Percentiles rank a stretch among this genome's conserved stretches.
Conservation (phyloP, 441 rosid species). For the Mallotus japonicus region DNA sequence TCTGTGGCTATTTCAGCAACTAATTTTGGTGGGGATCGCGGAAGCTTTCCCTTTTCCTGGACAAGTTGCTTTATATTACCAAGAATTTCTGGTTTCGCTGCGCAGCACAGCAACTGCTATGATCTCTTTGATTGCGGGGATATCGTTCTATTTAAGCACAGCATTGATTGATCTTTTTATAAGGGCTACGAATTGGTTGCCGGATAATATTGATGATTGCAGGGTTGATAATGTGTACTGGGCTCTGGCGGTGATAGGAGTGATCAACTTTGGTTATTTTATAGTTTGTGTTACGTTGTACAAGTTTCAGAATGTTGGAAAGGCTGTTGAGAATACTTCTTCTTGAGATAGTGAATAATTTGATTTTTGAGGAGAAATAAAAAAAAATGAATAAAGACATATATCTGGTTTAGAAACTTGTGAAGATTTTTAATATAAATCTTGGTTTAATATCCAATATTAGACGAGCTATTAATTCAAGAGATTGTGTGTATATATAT, state of each 20-base stretch:
- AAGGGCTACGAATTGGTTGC: constrained; percentile 30
- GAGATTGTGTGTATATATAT: no score
- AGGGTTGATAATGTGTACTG: constrained; percentile 38
- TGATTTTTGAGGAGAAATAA: no score
- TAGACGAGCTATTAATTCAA: no score
- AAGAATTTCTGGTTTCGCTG: constrained; percentile 53
- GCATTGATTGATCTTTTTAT: constrained; percentile 20
- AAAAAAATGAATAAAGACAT: no score
- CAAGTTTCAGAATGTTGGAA: constrained; percentile 11
- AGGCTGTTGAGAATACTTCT: neutral
- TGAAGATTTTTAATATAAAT: no score
- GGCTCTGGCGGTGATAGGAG: constrained; percentile 23
- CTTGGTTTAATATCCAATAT: no score
- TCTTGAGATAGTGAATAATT: no score
- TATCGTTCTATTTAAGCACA: constrained; percentile 44
- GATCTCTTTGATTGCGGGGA: constrained; percentile 38
- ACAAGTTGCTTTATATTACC: constrained; percentile 32
- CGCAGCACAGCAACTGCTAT: constrained; percentile 51
- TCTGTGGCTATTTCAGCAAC: constrained; percentile 52
- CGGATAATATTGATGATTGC: constrained; percentile 30
- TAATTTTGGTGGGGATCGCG: constrained; percentile 48
- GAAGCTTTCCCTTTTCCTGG: constrained; percentile 31
- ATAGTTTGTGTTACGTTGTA: constrained; percentile 27
- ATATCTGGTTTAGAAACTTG: no score
- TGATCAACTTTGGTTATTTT: constrained; percentile 30